These are phyloP conservation scores for Ganoderma lucidum DNA, from an alignment of 1,284 basidiomycete species.

Conservation along the genomic window DNA sequence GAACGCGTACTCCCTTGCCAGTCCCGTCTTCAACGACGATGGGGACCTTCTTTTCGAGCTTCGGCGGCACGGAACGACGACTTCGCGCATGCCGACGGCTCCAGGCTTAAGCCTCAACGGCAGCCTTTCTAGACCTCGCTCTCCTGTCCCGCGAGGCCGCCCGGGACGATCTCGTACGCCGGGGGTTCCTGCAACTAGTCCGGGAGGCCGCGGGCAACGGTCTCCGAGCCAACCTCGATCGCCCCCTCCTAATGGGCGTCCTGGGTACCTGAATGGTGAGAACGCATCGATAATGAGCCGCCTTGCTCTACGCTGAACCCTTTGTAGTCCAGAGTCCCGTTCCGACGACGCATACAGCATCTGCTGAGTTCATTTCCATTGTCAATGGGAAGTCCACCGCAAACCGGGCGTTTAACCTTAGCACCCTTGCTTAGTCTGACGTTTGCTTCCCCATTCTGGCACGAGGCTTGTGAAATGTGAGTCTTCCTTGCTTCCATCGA, in stretches of 20 bases:
- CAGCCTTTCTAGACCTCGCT: not conserved
- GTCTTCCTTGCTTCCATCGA: not conserved
- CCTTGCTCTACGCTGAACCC: not conserved
- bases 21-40: slow-evolving; percentile 42
- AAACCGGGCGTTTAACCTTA: not conserved
- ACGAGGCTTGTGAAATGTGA: not conserved
- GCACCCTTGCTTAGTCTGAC: not conserved
- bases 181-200: not conserved
- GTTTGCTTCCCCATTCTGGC: not conserved
- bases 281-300: not conserved
- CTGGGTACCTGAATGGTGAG: not conserved
- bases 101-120: slow-evolving; percentile 6
- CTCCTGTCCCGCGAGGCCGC: not conserved
- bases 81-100: slow-evolving; percentile 1
- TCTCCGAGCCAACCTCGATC: slow-evolving; percentile 2
- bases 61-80: slow-evolving; percentile 24
- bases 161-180: not conserved
- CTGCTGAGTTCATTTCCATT: slow-evolving; percentile 11
- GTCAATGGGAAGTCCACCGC: slow-evolving; percentile 6
- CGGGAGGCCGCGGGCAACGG: not conserved
- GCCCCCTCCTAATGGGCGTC: not conserved
- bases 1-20: slow-evolving; percentile 38
- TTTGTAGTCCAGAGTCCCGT: not conserved
- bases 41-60: slow-evolving; percentile 46
- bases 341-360: not conserved